Conservation (phyloP, 345 rosid genomes). For the Syzygium jambos region DNA sequence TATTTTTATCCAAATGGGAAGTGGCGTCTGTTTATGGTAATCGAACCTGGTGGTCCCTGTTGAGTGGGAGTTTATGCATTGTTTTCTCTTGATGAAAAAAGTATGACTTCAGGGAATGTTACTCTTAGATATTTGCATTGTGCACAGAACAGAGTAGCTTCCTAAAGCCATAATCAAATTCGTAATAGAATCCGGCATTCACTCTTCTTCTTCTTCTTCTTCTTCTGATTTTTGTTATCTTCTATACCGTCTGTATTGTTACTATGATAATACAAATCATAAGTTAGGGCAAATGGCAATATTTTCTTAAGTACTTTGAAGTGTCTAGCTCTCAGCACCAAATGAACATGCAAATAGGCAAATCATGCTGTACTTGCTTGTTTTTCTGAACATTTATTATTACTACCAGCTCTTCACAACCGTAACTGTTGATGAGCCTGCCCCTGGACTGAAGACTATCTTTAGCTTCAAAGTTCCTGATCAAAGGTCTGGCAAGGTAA, state of each 20-base stretch:
- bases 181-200: neutral
- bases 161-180: neutral
- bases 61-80: neutral
- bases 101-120: neutral
- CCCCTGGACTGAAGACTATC: slow-evolving; percentile 83
- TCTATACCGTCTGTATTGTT: neutral
- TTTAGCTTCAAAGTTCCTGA: slow-evolving; percentile 80
- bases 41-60: neutral
- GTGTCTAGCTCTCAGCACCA: neutral
- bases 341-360: neutral
- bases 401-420: slow-evolving; percentile 60
- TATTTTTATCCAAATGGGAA: neutral
- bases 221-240: neutral
- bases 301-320: neutral
- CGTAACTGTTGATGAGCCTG: slow-evolving; percentile 73
- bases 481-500: slow-evolving; percentile 93
- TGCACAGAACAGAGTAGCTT: neutral
- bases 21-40: neutral
- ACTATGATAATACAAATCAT: neutral
- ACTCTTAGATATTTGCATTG: neutral
- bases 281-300: neutral
- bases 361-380: neutral
- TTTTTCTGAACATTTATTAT: neutral
- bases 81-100: neutral
- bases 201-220: neutral